A percentile compares a stretch with the other conserved stretches of the same genome.
These are phyloP conservation scores for Epithemia pelagica DNA, from an alignment of 108 stramenopile species.

Conservation along the genomic window DNA sequence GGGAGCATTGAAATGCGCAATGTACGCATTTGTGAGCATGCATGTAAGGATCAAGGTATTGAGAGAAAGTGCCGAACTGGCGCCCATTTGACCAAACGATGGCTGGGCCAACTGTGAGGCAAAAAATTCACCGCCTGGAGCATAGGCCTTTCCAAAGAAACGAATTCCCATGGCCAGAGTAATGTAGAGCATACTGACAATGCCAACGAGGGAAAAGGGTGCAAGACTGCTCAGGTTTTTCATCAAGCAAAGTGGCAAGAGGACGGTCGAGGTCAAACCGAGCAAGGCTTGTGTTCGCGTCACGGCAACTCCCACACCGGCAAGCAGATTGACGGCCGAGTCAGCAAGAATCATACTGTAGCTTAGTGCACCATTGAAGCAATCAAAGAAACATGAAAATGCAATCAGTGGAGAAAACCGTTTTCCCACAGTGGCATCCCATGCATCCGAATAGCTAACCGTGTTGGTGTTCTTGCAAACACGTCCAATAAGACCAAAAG, in stretches of 20 bases:
- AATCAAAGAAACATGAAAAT: conserved; percentile 80
- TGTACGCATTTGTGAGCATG: conserved; percentile 91
- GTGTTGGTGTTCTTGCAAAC: conserved; percentile 77
- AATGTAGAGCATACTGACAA: conserved; percentile 87
- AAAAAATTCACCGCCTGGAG: conserved; percentile 55
- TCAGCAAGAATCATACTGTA: conserved; percentile 97
- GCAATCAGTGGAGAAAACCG: conserved; percentile 74
- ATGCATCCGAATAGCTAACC: conserved; percentile 86
- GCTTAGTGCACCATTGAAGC: conserved; percentile 77
- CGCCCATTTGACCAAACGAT: conserved; percentile 61
- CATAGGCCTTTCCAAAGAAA: conserved; percentile 76
- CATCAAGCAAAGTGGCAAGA: conserved; percentile 90
- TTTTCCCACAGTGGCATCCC: conserved; percentile 79
- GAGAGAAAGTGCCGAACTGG: conserved; percentile 70
- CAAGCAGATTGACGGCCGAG: conserved; percentile 65
- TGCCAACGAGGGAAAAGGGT: conserved; percentile 84
- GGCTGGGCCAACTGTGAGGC: conserved; percentile 55
- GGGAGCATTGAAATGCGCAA: conserved; percentile 95
- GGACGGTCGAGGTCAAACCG: conserved; percentile 66
- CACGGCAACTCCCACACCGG: conserved; percentile 57
- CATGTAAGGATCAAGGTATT: conserved; percentile 80
- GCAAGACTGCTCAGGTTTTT: conserved; percentile 80
- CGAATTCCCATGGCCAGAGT: conserved; percentile 72
- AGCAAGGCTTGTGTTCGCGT: conserved; percentile 54
- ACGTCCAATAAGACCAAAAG: conserved; percentile 86